Conservation (phyloP, 768 basidiomycete genomes). For the Auricularia cornea region DNA sequence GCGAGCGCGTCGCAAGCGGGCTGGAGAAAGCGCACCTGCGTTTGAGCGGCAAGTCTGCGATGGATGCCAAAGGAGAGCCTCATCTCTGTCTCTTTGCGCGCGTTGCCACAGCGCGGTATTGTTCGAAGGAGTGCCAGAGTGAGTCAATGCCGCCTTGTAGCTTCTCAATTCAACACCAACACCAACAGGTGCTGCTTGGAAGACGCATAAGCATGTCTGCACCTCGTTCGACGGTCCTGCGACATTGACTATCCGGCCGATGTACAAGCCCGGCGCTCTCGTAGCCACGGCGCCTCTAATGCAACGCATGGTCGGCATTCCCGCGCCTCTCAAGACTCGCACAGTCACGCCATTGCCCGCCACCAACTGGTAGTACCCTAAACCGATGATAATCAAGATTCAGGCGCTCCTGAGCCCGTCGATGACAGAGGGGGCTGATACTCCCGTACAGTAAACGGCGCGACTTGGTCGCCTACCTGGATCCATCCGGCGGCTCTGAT, state of each 20-base stretch:
- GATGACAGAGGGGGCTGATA: constrained; percentile 12
- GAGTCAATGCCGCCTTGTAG: constrained; percentile 9
- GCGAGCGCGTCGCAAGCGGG: constrained; percentile 40
- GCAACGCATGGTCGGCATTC: not conserved
- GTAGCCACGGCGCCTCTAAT: not conserved
- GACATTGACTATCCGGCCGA: not conserved
- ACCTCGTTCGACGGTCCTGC: constrained; percentile 29
- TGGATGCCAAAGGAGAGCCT: constrained; percentile 18
- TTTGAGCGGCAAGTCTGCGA: constrained; percentile 40
- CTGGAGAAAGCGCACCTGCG: constrained; percentile 31
- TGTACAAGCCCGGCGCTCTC: not conserved
- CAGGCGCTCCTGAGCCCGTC: constrained; percentile 31
- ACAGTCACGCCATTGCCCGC: constrained; percentile 39
- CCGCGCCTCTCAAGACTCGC: constrained; percentile 28
- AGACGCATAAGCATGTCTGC: constrained; percentile 39
- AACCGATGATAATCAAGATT: constrained; percentile 45
- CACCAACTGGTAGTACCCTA: constrained; percentile 18
- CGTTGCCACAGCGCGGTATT: constrained; percentile 44
- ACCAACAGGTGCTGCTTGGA: constrained; percentile 38
- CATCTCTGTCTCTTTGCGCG: constrained; percentile 25
- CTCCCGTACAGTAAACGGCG: constrained; percentile 47
- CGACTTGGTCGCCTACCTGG: constrained; percentile 40
- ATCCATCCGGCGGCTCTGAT: constrained; percentile 20
- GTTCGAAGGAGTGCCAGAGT: constrained; percentile 49
- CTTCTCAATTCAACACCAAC: not conserved